Evolutionary conservation across 2,329 filamentous ascomycete species (phyloP), one percentile per base, ranked within the genome.

Genomic region (Ascochyta fabae): DNA sequence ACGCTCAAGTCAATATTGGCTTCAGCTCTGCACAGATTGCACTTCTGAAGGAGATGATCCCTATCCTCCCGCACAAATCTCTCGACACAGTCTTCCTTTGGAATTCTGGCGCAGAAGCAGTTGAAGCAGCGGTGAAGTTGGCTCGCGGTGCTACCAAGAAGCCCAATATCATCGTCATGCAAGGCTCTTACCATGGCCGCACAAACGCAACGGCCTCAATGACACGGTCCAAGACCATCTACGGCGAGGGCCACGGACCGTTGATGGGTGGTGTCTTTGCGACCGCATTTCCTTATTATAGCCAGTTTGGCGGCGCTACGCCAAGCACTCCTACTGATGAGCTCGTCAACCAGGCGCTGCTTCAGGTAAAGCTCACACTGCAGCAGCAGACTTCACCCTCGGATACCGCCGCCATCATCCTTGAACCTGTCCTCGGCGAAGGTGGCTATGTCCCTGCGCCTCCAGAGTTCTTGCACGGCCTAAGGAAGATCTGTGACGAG

Each of bases 401-500:
- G 15, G 68, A 71, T 27, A 71, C 68, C 1, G 67, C 67, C 13
- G 68, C 68, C 23, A 67, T 71, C 46, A 71, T 71, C 34, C 42
- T 71, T 3, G 68, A 71, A 56, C 67, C 68, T 3, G 64, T 71
- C 2, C 60, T 71, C 1, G 68, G 68, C 1, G 68, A 71, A 42
- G 68, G 68, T 19, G 68, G 68, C n/a, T 70, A 70, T 19, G 67
- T 70, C 12, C 67, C 68, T 10, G 67, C 68, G 1, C 68, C 67
- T 22, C 62, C 68, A 1, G 62, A 53, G 8, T 70, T 69, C 49
- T 45, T 80, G 6, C 63, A 70, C 2, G 71, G 70, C 9, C 62
- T 80, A 10, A 67, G 77, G 4, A 69, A 78, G 53, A 75, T 79
- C 19, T 79, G 78, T 53, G 75, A 79, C 51, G 75, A 77, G 59